Base-by-base conservation (phyloP, 176 grass and related monocot species). In the Triticum urartu region DNA sequence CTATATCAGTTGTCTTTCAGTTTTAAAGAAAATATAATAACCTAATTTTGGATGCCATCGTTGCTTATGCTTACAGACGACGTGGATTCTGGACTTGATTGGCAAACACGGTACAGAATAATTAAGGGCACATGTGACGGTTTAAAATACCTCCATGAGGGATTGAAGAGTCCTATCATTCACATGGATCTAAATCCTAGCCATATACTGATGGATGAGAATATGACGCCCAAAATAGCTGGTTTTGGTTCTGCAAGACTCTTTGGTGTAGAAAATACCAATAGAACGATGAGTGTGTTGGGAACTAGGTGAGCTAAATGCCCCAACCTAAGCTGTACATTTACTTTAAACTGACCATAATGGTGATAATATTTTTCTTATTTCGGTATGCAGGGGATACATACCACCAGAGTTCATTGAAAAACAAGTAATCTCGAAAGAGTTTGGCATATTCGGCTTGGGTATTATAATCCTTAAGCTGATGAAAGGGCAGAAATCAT, bases 401-500 rank as follows among this genome's bases (percentile, higher is more conserved):
- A 5, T 77, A 2, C 17, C 74, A 2, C 74, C 7, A 5, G 74
- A 77, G 11, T 77, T 6, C 47, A 0, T 48, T 20, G 0, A 54
- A 0, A 11, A 0, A 6, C 1, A 0, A 11, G 8, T 10, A 3
- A 56, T 77, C 26, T 21, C 47, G 0, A 20, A 20, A 0, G 9
- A 5, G 3, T 11, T 0, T 3, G 74, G 58, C 28, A 11, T 77
- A 34, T 77, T 3, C 28, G 58, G 74, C 17, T 21, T 77, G 74
- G 47, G 74, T 4, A 1, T 77, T 9, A 58, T 56, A 21, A 56
- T 34, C 0, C 8, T 56, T 6, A 1, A 33, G 25, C 50, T 77
- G 7, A 21, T 77, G 8, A 21, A 7, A 3, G 43, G 47, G 1
- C 0, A 9, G 11, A 0, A 54, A 6, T 4, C 0, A 2, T 20